Base-by-base conservation (phyloP, 2,329 filamentous ascomycete species). In the Rutstroemia sp. region DNA sequence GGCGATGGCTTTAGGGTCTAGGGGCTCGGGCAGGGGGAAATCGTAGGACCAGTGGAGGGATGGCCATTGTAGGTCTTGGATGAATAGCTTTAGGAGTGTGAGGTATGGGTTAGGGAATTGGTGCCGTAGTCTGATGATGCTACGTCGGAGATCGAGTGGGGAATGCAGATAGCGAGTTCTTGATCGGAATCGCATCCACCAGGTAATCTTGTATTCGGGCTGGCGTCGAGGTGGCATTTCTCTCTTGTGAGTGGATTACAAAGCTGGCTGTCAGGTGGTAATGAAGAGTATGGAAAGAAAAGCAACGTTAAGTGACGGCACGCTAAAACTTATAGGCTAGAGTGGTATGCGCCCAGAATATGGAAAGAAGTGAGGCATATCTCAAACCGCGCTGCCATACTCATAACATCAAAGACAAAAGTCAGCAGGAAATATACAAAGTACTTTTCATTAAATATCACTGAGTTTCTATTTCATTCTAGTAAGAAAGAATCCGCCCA, bases 151-250 rank as follows among this genome's bases (percentile, higher is more conserved):
- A 51, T 40, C 25, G 40, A 56, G 45, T 9, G 54, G 54, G 47
- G 48, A 51, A 16, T 36, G 12, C 6, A 51, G 46, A 36, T 19
- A 46, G 38, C 38, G 54, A 50, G 47, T 46, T 40, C 40, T 56
- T 5, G 54, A 56, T 2, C 48, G 54, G 51, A 56, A 17, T 46
- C 38, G 47, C 48, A 56, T 56, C 54, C 54, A 56, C 54, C 54
- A 51, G 51, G 40, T 56, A 27, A 56, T 51, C 38, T 51, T 56
- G 27, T 17, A 56, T 36, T 46, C 47, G 47, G 48, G 54, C 25
- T 56, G 54, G 25, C 12, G 4, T 47, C 21, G 16, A 46, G 54
- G 48, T 21, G 40, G 48, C 48, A 56, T 56, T 21, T 34, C 25
- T 56, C 46, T 10, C 19, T 48, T 17, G 38, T 40, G 38, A 16